Evolutionary conservation across 345 rosid species (phyloP), one percentile per base, ranked within the genome.

Genomic region (Aurinia saxatilis): DNA sequence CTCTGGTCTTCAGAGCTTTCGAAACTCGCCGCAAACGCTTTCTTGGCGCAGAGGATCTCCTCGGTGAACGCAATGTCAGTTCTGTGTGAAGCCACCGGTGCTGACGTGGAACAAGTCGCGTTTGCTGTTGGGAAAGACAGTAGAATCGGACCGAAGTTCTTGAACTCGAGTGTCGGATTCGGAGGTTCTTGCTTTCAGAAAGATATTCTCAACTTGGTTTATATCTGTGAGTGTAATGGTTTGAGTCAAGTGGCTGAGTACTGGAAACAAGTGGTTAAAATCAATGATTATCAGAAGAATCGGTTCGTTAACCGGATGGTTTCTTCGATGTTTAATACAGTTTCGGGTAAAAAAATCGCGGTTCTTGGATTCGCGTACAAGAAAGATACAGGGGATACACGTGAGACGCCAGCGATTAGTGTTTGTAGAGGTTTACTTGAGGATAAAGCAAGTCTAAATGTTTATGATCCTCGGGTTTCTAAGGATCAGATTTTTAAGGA

Each of bases 1-100:
- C 95, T 90, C 14, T 90, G 95, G 97, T 90, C 95, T 2, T 95
- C 97, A 2, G 97, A 90, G 84, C 87, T 90, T 21, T 90, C 97
- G 12, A 90, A 90, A 80, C 80, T 90, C 53, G 97, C 97, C 38
- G 97, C 97, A 55, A 90, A 90, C 62, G 97, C 97, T 59, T 84
- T 90, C 80, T 73, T 90, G 81, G 97, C 97, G 40, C 95, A 86
- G 81, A 84, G 95, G 77, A 89, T 89, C 35, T 89, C 96, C 21
- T 89, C 95, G 21, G 96, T 89, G 39, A 90, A 90, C 45, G 95
- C 96, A n/a, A 86, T 90, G 96, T 90, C 95, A 0, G 96, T 91
- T 30, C 84, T 89, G 0, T 86, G 95, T 27, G 96, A 89, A 75
- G 84, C 88, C 47, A 89, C 96, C 5, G 96, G 96, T 6, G 95